Evolutionary conservation across 1,284 basidiomycete species (phyloP).

Genomic region (Melanopsichium pennsylvanicum): DNA sequence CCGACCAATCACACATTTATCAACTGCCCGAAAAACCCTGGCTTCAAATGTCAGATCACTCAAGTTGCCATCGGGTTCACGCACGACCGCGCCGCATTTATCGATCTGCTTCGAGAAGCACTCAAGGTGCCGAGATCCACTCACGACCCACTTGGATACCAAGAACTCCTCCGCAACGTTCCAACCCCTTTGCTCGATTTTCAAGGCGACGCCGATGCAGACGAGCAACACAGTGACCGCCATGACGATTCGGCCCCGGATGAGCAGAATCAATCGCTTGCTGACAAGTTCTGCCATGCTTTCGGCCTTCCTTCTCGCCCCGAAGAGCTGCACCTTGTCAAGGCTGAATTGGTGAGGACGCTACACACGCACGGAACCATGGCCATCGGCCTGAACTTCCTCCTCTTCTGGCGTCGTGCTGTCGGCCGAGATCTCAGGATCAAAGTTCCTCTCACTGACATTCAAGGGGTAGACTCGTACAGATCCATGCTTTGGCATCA

Average conservation of each 20-base stretch:
- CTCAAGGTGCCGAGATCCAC: conserved; percentile 4
- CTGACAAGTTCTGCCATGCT: conserved; percentile 35
- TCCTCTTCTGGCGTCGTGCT: conserved; percentile 55
- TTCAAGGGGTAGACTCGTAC: conserved; percentile 43
- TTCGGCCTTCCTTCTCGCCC: conserved; percentile 35
- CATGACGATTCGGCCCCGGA: conserved; percentile 4
- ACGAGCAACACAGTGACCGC: conserved; percentile 5
- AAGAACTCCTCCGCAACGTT: conserved; percentile 6
- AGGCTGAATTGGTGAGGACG: conserved; percentile 52
- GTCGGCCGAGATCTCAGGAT: conserved; percentile 49
- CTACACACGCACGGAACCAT: conserved; percentile 53
- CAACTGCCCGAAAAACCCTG: conserved; percentile 36
- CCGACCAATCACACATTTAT: conserved; percentile 11
- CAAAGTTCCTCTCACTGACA: conserved; percentile 52
- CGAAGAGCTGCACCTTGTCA: conserved; percentile 42
- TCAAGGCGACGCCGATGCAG: conserved; percentile 12
- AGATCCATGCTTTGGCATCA: conserved; percentile 55
- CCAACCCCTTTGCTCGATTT: conserved; percentile 36
- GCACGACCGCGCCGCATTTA: conserved; percentile 22
- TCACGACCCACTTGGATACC: conserved; percentile 3
- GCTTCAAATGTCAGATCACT: conserved; percentile 31
- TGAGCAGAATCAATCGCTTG: conserved; percentile 12
- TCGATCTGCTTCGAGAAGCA: conserved; percentile 24
- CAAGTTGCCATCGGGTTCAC: conserved; percentile 36
- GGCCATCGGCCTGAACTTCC: conserved; percentile 51